Conservation (phyloP, 192 early-diverging fungal genomes). For the Coemansia sp. region DNA sequence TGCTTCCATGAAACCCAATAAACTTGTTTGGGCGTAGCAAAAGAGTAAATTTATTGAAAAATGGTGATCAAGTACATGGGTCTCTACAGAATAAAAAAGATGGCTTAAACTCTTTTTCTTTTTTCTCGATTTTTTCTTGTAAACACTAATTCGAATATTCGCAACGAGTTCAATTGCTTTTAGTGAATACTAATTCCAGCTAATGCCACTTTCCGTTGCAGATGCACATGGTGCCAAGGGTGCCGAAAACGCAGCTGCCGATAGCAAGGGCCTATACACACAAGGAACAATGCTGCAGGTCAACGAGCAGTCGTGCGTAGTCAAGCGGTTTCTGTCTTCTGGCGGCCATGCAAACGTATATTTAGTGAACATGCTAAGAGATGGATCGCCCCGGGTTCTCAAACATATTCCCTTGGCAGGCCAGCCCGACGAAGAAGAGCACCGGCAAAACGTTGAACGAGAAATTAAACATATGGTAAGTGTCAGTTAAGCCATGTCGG, state of each 20-base stretch:
- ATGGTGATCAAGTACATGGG: no score
- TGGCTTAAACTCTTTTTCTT: no score
- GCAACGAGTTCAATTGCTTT: no score
- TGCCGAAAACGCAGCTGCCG: not conserved
- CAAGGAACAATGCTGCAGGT: constrained; percentile 49
- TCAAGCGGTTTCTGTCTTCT: constrained; percentile 39
- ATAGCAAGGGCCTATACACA: constrained; percentile 20
- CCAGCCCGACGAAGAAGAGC: constrained; percentile 65
- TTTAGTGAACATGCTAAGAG: constrained; percentile 60
- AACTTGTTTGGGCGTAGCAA: no score
- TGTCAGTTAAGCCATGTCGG: not conserved
- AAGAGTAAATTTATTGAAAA: no score
- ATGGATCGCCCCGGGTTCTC: constrained; percentile 64
- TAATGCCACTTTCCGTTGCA: not conserved
- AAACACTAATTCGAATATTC: no score
- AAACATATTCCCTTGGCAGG: constrained; percentile 61
- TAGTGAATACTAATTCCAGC: no score
- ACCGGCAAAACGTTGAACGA: constrained; percentile 60
- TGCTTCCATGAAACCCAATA: no score
- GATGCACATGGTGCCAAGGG: not conserved
- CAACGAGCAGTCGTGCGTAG: constrained; percentile 33
- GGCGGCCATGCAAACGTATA: constrained; percentile 93
- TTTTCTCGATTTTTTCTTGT: no score
- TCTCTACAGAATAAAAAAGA: no score
- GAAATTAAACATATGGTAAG: constrained; percentile 76